These are phyloP conservation scores for Eutrema salsugineum DNA, from an alignment of 441 rosid genomes.

Conservation along the genomic window DNA sequence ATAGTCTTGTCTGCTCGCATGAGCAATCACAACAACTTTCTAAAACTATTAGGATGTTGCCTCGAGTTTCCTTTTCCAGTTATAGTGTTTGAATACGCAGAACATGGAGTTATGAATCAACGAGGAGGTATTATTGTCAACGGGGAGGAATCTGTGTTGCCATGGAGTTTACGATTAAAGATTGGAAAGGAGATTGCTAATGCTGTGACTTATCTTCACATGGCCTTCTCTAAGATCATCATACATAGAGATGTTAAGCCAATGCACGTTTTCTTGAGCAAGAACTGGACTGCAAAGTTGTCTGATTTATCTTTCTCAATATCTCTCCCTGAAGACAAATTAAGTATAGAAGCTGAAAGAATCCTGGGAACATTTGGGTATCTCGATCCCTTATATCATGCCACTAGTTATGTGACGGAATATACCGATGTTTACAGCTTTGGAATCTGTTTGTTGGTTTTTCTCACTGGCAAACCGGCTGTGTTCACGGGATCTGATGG, in stretches of 20 bases:
- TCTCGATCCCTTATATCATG: neutral
- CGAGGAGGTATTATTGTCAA: neutral
- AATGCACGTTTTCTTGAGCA: neutral
- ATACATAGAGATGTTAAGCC: constrained; percentile 7
- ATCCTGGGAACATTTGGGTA: constrained; percentile 1
- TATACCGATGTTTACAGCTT: constrained; percentile 4
- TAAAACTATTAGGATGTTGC: constrained; percentile 38
- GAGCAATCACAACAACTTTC: constrained; percentile 27
- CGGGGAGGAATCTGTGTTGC: neutral
- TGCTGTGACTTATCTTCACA: constrained; percentile 1
- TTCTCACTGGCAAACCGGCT: neutral
- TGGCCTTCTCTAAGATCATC: neutral
- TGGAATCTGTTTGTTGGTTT: neutral
- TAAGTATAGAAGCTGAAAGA: neutral
- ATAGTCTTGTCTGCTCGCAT: constrained; percentile 23
- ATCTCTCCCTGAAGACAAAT: neutral
- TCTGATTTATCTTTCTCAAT: neutral
- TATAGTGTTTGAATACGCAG: constrained; percentile 29
- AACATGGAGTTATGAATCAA: neutral
- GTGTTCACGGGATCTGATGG: neutral
- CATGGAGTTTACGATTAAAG: neutral
- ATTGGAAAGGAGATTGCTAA: neutral
- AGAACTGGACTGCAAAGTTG: neutral
- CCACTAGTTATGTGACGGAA: neutral
- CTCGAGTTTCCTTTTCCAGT: constrained; percentile 24